Evolutionary conservation across 1,284 basidiomycete species (phyloP).

Genomic region (Prillingera fragicola): DNA sequence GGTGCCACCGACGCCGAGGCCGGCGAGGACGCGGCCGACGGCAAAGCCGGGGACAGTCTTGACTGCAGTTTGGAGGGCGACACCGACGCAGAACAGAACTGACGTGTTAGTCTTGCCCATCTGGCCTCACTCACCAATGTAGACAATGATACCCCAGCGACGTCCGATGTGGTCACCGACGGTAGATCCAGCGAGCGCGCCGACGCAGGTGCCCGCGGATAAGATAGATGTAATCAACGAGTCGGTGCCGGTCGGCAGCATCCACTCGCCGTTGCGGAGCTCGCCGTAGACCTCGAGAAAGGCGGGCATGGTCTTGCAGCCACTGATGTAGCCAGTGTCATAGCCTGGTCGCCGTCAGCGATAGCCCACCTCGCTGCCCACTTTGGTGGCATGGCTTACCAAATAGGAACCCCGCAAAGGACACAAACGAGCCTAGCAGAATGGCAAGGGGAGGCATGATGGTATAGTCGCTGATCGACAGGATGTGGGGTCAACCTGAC

Average conservation of each 20-base stretch:
- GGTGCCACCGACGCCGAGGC: slow-evolving; percentile 72
- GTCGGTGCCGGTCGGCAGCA: slow-evolving; percentile 1
- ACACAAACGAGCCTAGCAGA: not conserved
- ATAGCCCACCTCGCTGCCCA: no score
- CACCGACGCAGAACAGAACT: slow-evolving; percentile 61
- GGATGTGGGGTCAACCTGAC: no score
- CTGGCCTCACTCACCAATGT: slow-evolving; percentile 2
- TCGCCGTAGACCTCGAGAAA: not conserved
- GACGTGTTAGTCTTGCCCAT: no score
- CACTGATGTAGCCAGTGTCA: not conserved
- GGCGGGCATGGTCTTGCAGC: not conserved
- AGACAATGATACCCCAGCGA: not conserved
- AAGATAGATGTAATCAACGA: slow-evolving; percentile 1
- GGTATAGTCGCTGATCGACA: no score
- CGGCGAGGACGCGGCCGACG: slow-evolving; percentile 74
- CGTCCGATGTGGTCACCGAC: slow-evolving; percentile 1
- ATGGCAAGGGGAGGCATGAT: not conserved
- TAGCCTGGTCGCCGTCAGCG: slow-evolving; percentile 12
- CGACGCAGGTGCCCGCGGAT: not conserved
- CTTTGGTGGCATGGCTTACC: not conserved
- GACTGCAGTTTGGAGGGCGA: slow-evolving; percentile 44
- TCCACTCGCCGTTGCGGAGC: not conserved
- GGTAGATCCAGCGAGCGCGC: not conserved
- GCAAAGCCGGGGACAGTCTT: slow-evolving; percentile 49
- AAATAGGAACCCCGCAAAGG: slow-evolving; percentile 2